Evolutionary conservation across 2,329 filamentous ascomycete species (phyloP).

Genomic region (Pseudohalonectria lignicola): DNA sequence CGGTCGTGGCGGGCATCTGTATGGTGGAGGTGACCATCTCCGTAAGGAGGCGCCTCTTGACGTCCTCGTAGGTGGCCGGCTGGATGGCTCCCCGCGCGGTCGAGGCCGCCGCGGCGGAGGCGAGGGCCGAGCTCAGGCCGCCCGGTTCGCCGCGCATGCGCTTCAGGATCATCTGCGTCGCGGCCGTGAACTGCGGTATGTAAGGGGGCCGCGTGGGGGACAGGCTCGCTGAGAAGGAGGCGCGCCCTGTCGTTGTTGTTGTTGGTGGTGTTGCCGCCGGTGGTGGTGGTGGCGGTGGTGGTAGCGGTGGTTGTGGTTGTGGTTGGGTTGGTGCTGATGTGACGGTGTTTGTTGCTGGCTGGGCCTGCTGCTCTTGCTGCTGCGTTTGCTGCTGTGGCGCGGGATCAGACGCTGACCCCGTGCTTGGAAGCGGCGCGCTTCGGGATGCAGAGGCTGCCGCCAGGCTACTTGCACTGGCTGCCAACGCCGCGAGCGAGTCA

Average conservation of each 20-base stretch:
- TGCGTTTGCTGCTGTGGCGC: no score
- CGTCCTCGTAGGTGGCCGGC: conserved; percentile 24
- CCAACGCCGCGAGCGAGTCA: no score
- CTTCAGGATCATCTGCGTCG: conserved; percentile 28
- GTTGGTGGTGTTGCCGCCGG: not conserved
- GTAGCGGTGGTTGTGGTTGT: not conserved
- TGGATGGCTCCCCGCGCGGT: conserved; percentile 15
- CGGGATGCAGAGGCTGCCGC: no score
- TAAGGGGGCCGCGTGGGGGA: conserved; percentile 10
- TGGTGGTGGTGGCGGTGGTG: not conserved
- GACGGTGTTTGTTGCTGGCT: no score
- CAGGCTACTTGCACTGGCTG: no score
- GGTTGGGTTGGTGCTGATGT: not conserved
- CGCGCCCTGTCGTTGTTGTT: no score
- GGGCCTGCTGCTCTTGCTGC: no score
- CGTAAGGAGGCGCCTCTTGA: conserved; percentile 25
- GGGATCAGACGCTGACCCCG: no score
- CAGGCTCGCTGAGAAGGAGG: conserved; percentile 1
- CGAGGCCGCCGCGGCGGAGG: conserved; percentile 16
- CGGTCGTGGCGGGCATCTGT: conserved; percentile 17
- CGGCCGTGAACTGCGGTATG: conserved; percentile 18
- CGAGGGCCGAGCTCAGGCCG: conserved; percentile 21
- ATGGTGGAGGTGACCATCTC: conserved; percentile 27
- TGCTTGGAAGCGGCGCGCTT: no score
- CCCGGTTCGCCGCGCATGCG: conserved; percentile 22